Conservation (phyloP, 176 grass and related monocot genomes). For the Sorghum bicolor region DNA sequence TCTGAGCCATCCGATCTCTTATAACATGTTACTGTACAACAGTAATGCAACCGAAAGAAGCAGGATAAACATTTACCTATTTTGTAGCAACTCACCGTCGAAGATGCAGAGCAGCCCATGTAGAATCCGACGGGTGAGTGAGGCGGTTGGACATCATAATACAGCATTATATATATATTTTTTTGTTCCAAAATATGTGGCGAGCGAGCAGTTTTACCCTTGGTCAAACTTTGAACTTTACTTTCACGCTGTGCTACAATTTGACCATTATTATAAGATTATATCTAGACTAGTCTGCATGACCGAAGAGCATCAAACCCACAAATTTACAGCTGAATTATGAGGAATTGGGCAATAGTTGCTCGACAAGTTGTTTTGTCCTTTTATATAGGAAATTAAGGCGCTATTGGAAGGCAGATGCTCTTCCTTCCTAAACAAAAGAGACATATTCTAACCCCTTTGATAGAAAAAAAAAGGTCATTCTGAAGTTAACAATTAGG, state of each 20-base stretch:
- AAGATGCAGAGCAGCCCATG: background rate
- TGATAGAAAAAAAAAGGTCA: background rate
- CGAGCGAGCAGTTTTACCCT: background rate
- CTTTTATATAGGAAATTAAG: constrained; percentile 28
- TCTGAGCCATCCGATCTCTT: background rate
- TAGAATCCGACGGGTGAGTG: background rate
- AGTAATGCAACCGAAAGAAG: background rate
- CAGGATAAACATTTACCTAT: background rate
- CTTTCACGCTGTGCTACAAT: background rate
- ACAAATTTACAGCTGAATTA: constrained; percentile 19
- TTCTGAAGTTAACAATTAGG: constrained; percentile 24
- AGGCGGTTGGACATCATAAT: no score
- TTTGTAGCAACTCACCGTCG: background rate
- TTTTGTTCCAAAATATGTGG: background rate
- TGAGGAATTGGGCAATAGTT: constrained; percentile 36
- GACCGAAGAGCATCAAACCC: constrained; percentile 11
- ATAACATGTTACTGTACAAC: background rate
- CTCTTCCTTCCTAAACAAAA: constrained; percentile 33
- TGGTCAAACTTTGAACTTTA: background rate
- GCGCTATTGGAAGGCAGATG: constrained; percentile 23
- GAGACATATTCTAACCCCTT: constrained; percentile 30
- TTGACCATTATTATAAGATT: no score
- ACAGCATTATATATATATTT: background rate
- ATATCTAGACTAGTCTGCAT: background rate
- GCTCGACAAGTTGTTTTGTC: constrained; percentile 12